phyloP scores from a whole-genome alignment of 2,329 filamentous ascomycete genomes.

The Aspergillus sp. region DNA sequence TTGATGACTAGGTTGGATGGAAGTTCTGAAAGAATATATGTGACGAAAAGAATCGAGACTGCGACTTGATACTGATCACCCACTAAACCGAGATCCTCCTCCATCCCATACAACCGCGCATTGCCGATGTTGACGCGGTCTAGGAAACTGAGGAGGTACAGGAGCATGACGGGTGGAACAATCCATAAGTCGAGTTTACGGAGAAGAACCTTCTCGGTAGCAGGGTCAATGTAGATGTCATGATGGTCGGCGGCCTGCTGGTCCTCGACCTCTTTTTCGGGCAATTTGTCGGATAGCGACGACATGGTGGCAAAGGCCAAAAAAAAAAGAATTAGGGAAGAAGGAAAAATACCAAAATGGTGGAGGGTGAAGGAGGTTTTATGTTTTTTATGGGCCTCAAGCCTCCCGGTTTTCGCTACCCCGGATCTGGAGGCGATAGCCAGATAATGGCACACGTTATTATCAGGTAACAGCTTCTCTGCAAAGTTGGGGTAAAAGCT shows the following conservation, averaged over 20 bases:
- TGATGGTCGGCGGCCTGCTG: background rate
- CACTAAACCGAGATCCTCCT: slow-evolving; percentile 8
- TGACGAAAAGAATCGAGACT: slow-evolving; percentile 10
- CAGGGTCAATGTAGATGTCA: slow-evolving; percentile 13
- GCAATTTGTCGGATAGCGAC: background rate
- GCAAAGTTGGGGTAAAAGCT: background rate
- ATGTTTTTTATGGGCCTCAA: background rate
- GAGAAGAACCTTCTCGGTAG: slow-evolving; percentile 6
- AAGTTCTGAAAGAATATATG: slow-evolving; percentile 11
- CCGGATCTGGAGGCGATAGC: background rate
- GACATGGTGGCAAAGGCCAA: background rate
- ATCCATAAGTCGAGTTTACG: slow-evolving; percentile 11
- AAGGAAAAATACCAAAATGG: background rate
- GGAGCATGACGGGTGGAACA: slow-evolving; percentile 6
- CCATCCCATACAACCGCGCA: slow-evolving; percentile 4
- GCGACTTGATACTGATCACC: slow-evolving; percentile 10
- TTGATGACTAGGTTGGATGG: slow-evolving; percentile 13
- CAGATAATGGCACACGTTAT: background rate
- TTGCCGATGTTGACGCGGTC: slow-evolving; percentile 13
- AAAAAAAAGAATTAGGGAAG: no score
- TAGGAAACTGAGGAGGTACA: slow-evolving; percentile 10
- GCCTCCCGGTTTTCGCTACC: background rate
- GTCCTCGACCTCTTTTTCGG: slow-evolving; percentile 2
- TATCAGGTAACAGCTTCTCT: background rate
- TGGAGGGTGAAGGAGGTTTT: background rate